Conservation (phyloP, 2,329 filamentous ascomycete genomes). For the Pyrenophora teres region DNA sequence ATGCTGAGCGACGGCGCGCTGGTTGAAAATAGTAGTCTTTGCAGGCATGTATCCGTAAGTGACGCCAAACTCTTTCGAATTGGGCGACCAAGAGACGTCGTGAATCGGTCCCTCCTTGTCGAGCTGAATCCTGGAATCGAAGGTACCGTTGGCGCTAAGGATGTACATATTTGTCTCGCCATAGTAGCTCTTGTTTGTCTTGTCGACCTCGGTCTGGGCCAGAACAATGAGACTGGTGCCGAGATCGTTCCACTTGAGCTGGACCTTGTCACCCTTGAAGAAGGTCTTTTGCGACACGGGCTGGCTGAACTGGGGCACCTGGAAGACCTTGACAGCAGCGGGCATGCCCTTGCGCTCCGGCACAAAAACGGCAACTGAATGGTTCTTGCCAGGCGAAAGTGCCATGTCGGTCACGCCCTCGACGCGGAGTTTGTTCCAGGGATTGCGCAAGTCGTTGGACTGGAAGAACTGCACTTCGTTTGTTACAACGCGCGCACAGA, state of each 20-base stretch:
- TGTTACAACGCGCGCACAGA: conserved; percentile 89
- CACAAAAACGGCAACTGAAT: conserved; percentile 92
- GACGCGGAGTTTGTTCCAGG: conserved; percentile 93
- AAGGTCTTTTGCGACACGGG: conserved; percentile 97
- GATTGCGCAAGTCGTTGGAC: conserved; percentile 79
- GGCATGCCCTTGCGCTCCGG: conserved; percentile 97
- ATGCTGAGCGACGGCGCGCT: conserved; percentile 79
- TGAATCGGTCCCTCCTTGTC: conserved; percentile 99
- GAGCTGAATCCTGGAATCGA: conserved; percentile 87
- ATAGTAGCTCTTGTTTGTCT: conserved; percentile 98
- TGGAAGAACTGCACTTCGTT: conserved; percentile 99
- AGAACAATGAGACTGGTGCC: conserved; percentile 92
- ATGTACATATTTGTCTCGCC: conserved; percentile 97
- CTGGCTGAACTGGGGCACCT: conserved; percentile 81
- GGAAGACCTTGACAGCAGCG: conserved; percentile 90
- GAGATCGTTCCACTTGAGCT: conserved; percentile 95
- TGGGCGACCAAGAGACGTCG: conserved; percentile 97
- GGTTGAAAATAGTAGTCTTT: conserved; percentile 97
- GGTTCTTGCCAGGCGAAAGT: conserved; percentile 83
- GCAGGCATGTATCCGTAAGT: conserved; percentile 99
- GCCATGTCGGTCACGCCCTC: conserved; percentile 91
- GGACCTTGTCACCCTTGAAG: conserved; percentile 98
- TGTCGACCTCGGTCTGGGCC: conserved; percentile 96
- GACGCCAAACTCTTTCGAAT: conserved; percentile 96
- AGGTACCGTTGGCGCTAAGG: conserved; percentile 85